A percentile compares a stretch with the other conserved stretches of the same genome.
These are phyloP conservation scores for Rusavskia elegans DNA, from an alignment of 495 filamentous ascomycete species.

Conservation along the genomic window DNA sequence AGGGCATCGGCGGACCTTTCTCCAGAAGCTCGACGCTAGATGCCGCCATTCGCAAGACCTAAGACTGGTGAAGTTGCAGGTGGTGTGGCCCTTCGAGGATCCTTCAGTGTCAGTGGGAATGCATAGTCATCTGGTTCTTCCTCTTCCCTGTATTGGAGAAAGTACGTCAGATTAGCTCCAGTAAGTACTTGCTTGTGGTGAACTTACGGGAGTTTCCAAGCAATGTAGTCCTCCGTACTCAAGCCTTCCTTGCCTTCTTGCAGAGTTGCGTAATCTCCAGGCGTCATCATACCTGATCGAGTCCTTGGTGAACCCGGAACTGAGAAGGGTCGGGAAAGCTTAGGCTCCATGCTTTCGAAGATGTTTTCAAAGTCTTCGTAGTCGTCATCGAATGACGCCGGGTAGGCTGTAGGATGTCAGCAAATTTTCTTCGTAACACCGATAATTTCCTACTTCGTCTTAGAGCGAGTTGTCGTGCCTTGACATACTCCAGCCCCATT, in stretches of 20 bases:
- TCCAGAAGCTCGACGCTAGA: neutral
- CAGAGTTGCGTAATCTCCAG: constrained; percentile 88
- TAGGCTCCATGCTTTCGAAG: constrained; percentile 78
- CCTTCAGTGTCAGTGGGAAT: constrained; percentile 70
- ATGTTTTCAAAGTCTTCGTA: constrained; percentile 60
- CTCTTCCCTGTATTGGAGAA: constrained; percentile 50
- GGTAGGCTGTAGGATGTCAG: constrained; percentile 48
- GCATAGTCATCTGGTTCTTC: constrained; percentile 90
- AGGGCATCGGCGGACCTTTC: neutral
- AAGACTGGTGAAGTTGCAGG: constrained; percentile 7
- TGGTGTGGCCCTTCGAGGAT: constrained; percentile 21
- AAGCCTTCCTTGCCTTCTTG: constrained; percentile 90
- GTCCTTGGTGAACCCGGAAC: constrained; percentile 85
- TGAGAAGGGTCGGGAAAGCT: constrained; percentile 85
- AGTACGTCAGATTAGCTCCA: neutral
- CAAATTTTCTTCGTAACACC: neutral
- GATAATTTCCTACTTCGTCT: constrained; percentile 41
- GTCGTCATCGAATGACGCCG: constrained; percentile 58
- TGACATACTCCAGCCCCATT: constrained; percentile 98
- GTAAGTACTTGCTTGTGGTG: neutral
- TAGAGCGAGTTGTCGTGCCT: constrained; percentile 84
- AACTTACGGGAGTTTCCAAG: constrained; percentile 95
- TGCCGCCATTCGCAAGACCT: constrained; percentile 6
- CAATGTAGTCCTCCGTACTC: constrained; percentile 91
- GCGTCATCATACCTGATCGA: constrained; percentile 94